Evolutionary conservation across 441 rosid species (phyloP), one percentile per base, ranked within the genome.

Genomic region (Euphorbia schlechtendalii): DNA sequence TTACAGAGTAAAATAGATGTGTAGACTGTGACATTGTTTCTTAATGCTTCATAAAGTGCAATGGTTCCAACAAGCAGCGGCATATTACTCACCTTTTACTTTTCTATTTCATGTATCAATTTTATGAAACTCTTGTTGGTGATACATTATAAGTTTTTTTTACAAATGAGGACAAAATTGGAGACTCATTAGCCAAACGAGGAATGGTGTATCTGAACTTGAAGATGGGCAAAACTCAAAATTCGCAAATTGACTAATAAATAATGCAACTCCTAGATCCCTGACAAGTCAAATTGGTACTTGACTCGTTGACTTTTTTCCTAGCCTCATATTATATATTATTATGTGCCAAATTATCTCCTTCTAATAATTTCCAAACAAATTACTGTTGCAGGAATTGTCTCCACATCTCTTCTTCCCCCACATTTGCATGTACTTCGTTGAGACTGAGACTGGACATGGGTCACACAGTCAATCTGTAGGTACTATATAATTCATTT

Each of bases 291-390:
- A 55, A 49, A 41, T 66, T 55, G 76, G 73, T 65, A 59, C 62
- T 56, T 71, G 75, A 52, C 65, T 3, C 77, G 79, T 80, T 80
- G 81, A 80, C 83, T 21, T 69, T n/a, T 69, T 38, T 18, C n/a
- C 28, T 28, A 58, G 48, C 63, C 63, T 67, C 25, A 45, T 28
- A 55, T 58, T n/a, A n/a, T n/a, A n/a, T n/a, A n/a, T n/a, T n/a
- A n/a, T n/a, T 10, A n/a, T 41, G 30, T 15, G 12, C 27, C 3
- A 36, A 43, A 8, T 21, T 7, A 67, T 63, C 45, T 1, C 9
- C 8, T 1, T 36, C 1, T 8, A 58, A 62, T 64, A 41, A 53
- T 58, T 59, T 30, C 58, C 65, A 51, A 65, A 30, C 61, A 64
- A 55, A 46, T 40, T 30, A 54, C 49, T 21, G 34, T 40, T 38